Evolutionary conservation across 305 asterid species (phyloP), one percentile per base, ranked within the genome.

Genomic region (Striga hermonthica): DNA sequence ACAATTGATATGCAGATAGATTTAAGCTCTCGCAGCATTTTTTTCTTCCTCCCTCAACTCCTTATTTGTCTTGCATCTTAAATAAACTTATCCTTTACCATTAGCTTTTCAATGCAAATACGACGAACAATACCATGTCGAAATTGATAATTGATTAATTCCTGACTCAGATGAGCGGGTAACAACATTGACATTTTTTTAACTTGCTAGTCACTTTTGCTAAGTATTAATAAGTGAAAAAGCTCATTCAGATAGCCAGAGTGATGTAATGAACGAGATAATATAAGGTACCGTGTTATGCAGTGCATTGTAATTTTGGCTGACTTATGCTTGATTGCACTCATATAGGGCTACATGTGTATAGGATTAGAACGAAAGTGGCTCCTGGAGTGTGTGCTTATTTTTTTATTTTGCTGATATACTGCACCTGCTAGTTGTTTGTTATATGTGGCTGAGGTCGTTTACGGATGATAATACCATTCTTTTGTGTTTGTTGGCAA

Each of bases 381-480:
- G 34, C 15, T 49, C 4, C 15, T 38, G 22, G 12, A 60, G 13
- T 4, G 36, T 53, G 37, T 53, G 74, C 12, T 55, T 73, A 47
- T 47, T 66, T 45, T 53, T 70, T 61, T 61, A 59, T 37, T 41
- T 67, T 50, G 5, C 22, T 12, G 3, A 38, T 62, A 38, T 61
- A 49, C 44, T 65, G 22, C 60, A 64, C 58, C 36, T 54, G 43
- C 72, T 54, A 57, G 68, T 64, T 67, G 8, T 71, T 53, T 75
- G 45, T 50, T 22, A 65, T 66, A 12, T 41, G 31, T 22, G 31
- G 31, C 31, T 22, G 31, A 22, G 52, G 68, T 59, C 40, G 35
- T 54, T 63, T 39, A 49, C n/a, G 57, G 67, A 22, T 76, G 60
- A 35, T 57, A 41, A 54, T 44, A 45, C 57, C 55, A 34, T 36